phyloP scores from a whole-genome alignment of 352 stramenopile genomes.

The Pythium diclinum region DNA sequence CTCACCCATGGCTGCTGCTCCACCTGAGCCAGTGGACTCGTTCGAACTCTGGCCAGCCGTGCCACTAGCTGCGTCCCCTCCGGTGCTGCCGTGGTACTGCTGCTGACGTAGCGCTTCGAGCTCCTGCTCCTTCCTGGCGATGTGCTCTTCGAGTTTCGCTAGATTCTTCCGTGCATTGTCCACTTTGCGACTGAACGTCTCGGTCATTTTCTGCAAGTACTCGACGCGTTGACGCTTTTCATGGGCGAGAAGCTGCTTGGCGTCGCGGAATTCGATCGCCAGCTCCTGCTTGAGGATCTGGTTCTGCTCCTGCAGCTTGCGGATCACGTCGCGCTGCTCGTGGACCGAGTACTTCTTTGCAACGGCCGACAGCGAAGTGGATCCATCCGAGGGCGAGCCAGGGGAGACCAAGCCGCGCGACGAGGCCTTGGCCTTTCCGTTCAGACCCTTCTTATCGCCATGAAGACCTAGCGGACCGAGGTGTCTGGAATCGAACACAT shows the following conservation, averaged over 20 bases:
- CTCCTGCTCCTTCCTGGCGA: constrained; percentile 45
- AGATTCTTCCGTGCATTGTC: constrained; percentile 39
- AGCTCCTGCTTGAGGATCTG: constrained; percentile 75
- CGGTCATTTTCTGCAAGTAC: constrained; percentile 48
- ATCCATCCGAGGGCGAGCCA: not conserved
- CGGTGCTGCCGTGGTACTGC: constrained; percentile 12
- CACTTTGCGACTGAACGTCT: constrained; percentile 50
- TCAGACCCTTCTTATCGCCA: constrained; percentile 15
- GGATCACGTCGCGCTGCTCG: constrained; percentile 67
- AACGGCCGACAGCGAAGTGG: constrained; percentile 3
- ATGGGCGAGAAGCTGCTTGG: constrained; percentile 42
- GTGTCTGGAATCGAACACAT: not conserved
- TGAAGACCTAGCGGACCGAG: not conserved
- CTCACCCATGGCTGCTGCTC: constrained; percentile 19
- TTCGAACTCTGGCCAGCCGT: constrained; percentile 1
- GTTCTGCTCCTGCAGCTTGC: constrained; percentile 68
- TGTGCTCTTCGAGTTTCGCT: constrained; percentile 44
- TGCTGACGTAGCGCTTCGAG: constrained; percentile 43
- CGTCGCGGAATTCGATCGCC: constrained; percentile 62
- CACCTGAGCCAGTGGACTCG: not conserved
- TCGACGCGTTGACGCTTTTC: constrained; percentile 60
- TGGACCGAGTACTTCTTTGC: constrained; percentile 61
- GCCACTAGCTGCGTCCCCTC: not conserved
- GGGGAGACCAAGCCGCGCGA: not conserved
- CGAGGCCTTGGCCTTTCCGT: constrained; percentile 16